These are phyloP conservation scores for Boletus mariae DNA, from an alignment of 1,284 basidiomycete species.

Conservation along the genomic window DNA sequence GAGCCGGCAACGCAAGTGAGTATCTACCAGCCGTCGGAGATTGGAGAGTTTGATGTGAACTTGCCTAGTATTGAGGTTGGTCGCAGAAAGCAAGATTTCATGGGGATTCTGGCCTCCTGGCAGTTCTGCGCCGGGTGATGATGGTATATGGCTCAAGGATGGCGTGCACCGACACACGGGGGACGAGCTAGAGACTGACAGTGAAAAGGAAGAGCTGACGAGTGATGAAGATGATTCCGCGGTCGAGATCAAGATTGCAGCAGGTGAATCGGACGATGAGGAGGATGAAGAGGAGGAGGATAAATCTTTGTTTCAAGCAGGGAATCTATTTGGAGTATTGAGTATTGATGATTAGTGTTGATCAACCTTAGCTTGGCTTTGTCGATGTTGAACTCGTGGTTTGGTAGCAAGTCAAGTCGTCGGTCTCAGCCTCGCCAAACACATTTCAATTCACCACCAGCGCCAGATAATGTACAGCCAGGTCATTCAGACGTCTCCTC, in stretches of 20 bases:
- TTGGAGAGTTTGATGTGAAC: conserved; percentile 5
- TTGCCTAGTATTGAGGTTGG: conserved; percentile 63
- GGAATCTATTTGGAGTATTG: conserved; percentile 19
- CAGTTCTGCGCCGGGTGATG: conserved; percentile 34
- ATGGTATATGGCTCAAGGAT: conserved; percentile 59
- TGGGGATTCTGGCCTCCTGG: conserved; percentile 86
- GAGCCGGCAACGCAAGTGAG: conserved; percentile 86
- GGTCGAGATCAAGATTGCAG: not conserved
- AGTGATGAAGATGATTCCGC: conserved; percentile 8
- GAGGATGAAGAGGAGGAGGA: conserved; percentile 17
- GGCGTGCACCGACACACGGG: conserved; percentile 29
- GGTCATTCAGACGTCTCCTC: conserved; percentile 17
- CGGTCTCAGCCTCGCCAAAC: conserved; percentile 14
- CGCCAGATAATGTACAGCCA: conserved; percentile 5
- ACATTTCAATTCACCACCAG: not conserved
- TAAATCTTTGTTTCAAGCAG: not conserved
- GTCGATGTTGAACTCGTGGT: conserved; percentile 20
- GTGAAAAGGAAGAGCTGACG: conserved; percentile 15
- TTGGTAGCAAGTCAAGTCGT: conserved; percentile 27
- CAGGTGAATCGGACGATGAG: conserved; percentile 10
- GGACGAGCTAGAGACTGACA: conserved; percentile 34
- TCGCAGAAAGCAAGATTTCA: conserved; percentile 74
- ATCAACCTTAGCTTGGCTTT: not conserved
- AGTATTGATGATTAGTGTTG: conserved; percentile 33
- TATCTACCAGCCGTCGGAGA: conserved; percentile 21